Conservation (phyloP, 495 filamentous ascomycete genomes). For the Lasiosphaeria ovina region DNA sequence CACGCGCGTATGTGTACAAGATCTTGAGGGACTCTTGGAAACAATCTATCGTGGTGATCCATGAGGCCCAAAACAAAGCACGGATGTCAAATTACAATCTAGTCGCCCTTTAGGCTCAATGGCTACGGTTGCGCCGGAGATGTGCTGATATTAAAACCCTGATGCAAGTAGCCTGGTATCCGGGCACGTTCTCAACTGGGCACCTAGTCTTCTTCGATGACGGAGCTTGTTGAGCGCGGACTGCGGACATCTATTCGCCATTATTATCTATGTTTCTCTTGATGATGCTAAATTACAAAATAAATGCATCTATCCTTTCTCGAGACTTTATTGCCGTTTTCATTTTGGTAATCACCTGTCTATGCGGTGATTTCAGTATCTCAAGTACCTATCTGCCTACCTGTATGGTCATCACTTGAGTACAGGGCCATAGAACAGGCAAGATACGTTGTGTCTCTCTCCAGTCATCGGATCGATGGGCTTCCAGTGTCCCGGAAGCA, state of each 20-base stretch:
- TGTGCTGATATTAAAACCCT: constrained; percentile 56
- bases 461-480: no score
- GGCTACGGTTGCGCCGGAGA: constrained; percentile 91
- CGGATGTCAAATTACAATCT: constrained; percentile 99
- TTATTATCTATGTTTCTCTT: constrained; percentile 8
- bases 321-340: neutral
- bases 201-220: constrained; percentile 6
- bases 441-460: no score
- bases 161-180: constrained; percentile 40
- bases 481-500: no score
- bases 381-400: no score
- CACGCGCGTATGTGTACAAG: neutral
- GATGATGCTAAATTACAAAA: neutral
- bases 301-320: no score
- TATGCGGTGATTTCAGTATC: no score
- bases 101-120: constrained; percentile 55
- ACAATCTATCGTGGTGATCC: no score
- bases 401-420: no score
- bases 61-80: constrained; percentile 52
- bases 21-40: no score
- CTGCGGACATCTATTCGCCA: constrained; percentile 29
- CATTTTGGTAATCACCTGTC: neutral
- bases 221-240: constrained; percentile 27
- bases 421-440: no score
- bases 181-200: constrained; percentile 32